Base-by-base conservation (phyloP, 192 early-diverging fungal genomes). In the Dissophora ornata region DNA sequence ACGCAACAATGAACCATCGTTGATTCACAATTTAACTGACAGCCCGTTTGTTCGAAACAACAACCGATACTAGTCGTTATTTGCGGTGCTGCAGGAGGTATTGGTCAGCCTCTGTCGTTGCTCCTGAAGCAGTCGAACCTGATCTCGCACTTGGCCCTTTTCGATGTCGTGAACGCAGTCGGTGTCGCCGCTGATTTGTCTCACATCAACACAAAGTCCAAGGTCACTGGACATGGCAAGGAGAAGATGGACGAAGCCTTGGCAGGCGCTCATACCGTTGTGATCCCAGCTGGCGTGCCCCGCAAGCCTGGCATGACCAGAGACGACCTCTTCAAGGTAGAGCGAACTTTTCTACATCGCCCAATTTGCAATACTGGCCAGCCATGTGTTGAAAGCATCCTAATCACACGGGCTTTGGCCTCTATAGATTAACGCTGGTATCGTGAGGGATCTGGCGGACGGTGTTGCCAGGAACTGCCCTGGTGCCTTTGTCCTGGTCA, bases 251-350 rank as follows among this genome's bases (percentile, higher is more conserved):
- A 90, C 70, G 85, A 81, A 44, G 90, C 95, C 10, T 78, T 97
- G 50, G 78, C 81, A 62, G 91, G 83, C 45, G 84, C 92, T n/a
- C 84, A 90, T 55, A 79, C 94, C 44, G 92, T 99, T 58, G 93
- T 99, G 50, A 98, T 99, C 73, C 97, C 97, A 22, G 97, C 97
- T 56, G 97, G 97, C 79, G 93, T 99, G 18, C 97, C 97, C 58
- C 91, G 97, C 79, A 99, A 99, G 91, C 97, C 96, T 58, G 97
- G 96, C 54, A 99, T 99, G 97, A 95, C 96, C 67, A 93, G 97
- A 79, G 96, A 99, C 79, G 97, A 99, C 63, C 85, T 99, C 63
- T 99, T 99, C 92, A 99, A 97, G 56, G 67, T 71, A 52, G 18
- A 21, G 28, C 11, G 19, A 36, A 6, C 2, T 36, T 38, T 36